Percentiles rank a stretch among this genome's conserved stretches.
phyloP scores from a whole-genome alignment of 192 early-diverging fungal species.

The Coemansia sp. region DNA sequence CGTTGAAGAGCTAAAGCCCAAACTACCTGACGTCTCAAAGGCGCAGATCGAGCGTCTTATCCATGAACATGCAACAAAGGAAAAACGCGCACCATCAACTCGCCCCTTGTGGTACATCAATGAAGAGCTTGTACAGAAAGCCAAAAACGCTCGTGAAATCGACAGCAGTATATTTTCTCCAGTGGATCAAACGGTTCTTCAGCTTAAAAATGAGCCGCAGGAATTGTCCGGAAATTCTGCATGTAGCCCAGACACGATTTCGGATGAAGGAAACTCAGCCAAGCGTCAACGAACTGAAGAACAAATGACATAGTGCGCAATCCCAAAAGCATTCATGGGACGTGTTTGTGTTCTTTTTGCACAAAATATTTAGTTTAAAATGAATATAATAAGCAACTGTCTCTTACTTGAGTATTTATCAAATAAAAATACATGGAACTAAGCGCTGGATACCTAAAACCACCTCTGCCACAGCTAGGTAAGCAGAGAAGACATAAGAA shows the following conservation, averaged over 20 bases:
- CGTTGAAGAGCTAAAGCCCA: slow-evolving; percentile 32
- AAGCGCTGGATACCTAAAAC: slow-evolving; percentile 2
- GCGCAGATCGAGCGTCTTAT: slow-evolving; percentile 48
- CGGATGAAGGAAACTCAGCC: not conserved
- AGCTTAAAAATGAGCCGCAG: not conserved
- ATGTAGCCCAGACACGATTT: too few relatives aligned
- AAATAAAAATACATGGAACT: not conserved
- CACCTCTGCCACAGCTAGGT: slow-evolving; percentile 33
- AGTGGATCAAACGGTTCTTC: not conserved
- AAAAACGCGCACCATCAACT: slow-evolving; percentile 36
- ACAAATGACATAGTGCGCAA: too few relatives aligned
- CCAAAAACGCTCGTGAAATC: not conserved
- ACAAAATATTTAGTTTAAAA: not conserved
- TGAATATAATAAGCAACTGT: not conserved
- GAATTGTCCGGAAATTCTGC: not conserved
- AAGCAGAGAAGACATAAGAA: slow-evolving; percentile 20
- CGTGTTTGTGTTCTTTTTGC: too few relatives aligned
- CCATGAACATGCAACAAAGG: slow-evolving; percentile 45
- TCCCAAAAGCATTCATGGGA: too few relatives aligned
- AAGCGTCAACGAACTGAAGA: slow-evolving; percentile 24
- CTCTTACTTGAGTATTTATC: not conserved
- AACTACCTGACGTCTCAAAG: slow-evolving; percentile 32
- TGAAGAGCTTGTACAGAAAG: slow-evolving; percentile 18
- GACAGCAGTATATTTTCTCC: not conserved
- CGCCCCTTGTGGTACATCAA: slow-evolving; percentile 45